These are phyloP conservation scores for Epichloe typhina DNA, from an alignment of 2,329 filamentous ascomycete genomes.

Conservation along the genomic window DNA sequence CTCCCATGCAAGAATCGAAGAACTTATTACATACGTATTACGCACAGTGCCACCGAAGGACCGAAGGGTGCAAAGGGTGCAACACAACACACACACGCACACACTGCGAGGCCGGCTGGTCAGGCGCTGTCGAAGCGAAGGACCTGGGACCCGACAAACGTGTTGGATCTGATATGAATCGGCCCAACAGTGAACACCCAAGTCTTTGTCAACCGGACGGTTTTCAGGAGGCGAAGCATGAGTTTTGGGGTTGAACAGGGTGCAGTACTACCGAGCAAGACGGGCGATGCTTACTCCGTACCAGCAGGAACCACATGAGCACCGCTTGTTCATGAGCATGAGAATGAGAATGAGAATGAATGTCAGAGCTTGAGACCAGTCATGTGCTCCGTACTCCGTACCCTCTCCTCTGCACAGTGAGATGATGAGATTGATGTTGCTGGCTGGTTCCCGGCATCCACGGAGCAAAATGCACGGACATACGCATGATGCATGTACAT, in stretches of 20 bases:
- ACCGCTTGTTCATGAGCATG: too few species aligned
- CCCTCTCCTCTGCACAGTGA: too few species aligned
- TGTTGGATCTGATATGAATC: neutral
- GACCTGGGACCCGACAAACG: neutral
- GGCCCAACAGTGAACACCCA: too few species aligned
- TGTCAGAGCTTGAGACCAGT: too few species aligned
- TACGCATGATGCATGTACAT: neutral
- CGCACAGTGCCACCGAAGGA: conserved; percentile 1
- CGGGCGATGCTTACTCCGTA: too few species aligned
- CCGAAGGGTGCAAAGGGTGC: neutral
- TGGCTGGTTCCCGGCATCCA: neutral
- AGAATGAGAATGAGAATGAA: too few species aligned
- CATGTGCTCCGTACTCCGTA: too few species aligned
- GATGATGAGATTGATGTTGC: too few species aligned
- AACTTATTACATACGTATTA: neutral
- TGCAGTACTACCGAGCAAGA: neutral
- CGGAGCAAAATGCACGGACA: neutral
- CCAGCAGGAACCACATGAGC: too few species aligned
- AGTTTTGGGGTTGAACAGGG: neutral
- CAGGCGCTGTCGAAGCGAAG: too few species aligned
- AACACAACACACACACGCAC: neutral
- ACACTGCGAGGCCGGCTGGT: too few species aligned
- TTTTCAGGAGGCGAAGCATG: neutral
- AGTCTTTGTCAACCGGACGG: neutral
- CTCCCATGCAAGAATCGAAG: conserved; percentile 6